Evolutionary conservation across 345 rosid genomes (phyloP).

Genomic region (Citrus australasica): DNA sequence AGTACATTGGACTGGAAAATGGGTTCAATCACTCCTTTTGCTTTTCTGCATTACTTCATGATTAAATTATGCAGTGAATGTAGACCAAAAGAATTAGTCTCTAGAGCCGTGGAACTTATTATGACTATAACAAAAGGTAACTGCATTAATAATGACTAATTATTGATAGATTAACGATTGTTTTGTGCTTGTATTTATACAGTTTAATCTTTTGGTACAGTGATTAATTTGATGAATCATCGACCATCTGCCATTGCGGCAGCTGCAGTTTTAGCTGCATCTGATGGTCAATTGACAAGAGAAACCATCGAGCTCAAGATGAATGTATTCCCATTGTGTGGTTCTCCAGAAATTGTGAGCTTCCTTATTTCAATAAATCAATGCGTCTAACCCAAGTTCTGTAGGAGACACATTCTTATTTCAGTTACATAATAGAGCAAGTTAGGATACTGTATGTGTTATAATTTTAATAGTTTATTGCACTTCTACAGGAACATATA

Average conservation of each 20-base stretch:
- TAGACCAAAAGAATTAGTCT: slow-evolving; percentile 32
- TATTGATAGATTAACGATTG: neutral
- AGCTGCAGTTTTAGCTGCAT: slow-evolving; percentile 66
- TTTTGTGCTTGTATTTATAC: neutral
- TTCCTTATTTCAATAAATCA: neutral
- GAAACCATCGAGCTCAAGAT: slow-evolving; percentile 48
- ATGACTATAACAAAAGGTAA: slow-evolving; percentile 56
- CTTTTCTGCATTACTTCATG: slow-evolving; percentile 58
- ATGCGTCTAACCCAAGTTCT: neutral
- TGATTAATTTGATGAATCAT: slow-evolving; percentile 52
- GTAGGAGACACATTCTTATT: neutral
- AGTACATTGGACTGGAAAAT: slow-evolving; percentile 74
- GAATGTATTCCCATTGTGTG: slow-evolving; percentile 44
- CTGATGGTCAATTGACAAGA: slow-evolving; percentile 44
- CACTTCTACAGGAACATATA: slow-evolving; percentile 54
- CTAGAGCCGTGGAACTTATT: slow-evolving; percentile 48
- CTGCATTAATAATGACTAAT: neutral
- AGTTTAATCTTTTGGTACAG: slow-evolving; percentile 31
- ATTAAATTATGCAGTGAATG: slow-evolving; percentile 32
- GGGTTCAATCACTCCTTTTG: slow-evolving; percentile 67
- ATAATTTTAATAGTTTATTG: slow-evolving; percentile 13
- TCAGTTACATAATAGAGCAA: neutral
- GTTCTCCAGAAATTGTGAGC: slow-evolving; percentile 52
- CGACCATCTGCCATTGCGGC: slow-evolving; percentile 73
- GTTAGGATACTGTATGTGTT: neutral